Evolutionary conservation across 495 filamentous ascomycete species (phyloP), one percentile per base, ranked within the genome.

Genomic region (Hypoxylon cercidicola): DNA sequence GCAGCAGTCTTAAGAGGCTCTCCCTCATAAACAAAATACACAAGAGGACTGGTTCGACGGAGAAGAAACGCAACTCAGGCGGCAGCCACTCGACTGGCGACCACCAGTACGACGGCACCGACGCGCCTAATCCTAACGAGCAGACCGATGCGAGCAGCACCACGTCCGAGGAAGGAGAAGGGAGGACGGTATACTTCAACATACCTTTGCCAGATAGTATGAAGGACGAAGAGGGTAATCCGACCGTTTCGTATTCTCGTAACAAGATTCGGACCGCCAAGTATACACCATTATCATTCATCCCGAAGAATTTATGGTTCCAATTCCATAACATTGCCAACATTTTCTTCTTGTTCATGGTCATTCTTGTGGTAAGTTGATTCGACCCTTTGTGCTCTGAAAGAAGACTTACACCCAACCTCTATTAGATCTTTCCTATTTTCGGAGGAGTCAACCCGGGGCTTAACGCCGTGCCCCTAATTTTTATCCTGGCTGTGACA

Each of bases 311-410:
- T 75, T 74, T 98, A 55, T 99, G 88, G 84, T 89, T 95, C 58
- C 96, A 99, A 75, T 98, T 99, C 74, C 93, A 98, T 78, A 98
- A 98, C 75, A 91, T 99, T 66, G 96, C 96, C 53, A 99, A 98
- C 76, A 88, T 98, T 37, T 99, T 97, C 77, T 99, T 99, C 83
- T 82, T 98, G 55, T 97, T 97, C 78, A 85, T 95, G 62, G 94
- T 97, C 74, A 94, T 99, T 73, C 86, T 99, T 55, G 85, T 88
- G 64, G 96, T 98, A 88, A 76, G 93, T 84, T 25, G 15, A 45
- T 20, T 34, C 16, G 52, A 15, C 52, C 37, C 44, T 20, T 20
- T 45, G 20, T 43, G 32, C 7, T 39, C 30, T 40, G 25, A 20
- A 44, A 19, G n/a, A 30, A 32, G 15, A 11, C 50, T 65, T 18